phyloP scores from a whole-genome alignment of 208 protist genomes.

The Lotmaria passim region DNA sequence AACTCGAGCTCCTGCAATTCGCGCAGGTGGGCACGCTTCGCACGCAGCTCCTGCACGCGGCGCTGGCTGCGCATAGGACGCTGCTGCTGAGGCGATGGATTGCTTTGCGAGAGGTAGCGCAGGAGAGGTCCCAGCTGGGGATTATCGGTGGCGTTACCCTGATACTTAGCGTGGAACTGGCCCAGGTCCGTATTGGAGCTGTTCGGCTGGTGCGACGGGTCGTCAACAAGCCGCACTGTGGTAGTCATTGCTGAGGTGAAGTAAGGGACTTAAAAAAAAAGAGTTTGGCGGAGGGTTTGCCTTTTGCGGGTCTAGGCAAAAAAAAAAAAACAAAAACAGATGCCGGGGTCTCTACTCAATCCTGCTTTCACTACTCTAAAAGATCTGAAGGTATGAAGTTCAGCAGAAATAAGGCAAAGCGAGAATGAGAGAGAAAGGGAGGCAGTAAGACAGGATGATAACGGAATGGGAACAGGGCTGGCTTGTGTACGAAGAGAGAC shows the following conservation, averaged over 20 bases:
- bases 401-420: too few species aligned
- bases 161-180: slow-evolving; percentile 8
- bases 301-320: not conserved
- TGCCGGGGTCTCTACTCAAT: too few species aligned
- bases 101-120: not conserved
- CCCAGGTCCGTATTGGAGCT: slow-evolving; percentile 1
- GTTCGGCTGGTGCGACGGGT: slow-evolving; percentile 6
- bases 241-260: too few species aligned
- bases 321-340: too few species aligned
- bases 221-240: not conserved
- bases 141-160: not conserved
- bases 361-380: too few species aligned
- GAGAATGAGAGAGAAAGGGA: too few species aligned
- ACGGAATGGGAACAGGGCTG: too few species aligned
- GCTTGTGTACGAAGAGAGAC: too few species aligned
- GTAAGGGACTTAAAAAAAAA: not conserved
- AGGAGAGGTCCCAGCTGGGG: slow-evolving; percentile 1
- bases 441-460: too few species aligned
- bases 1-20: slow-evolving; percentile 7
- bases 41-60: slow-evolving; percentile 4
- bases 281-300: not conserved
- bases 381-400: too few species aligned
- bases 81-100: not conserved
- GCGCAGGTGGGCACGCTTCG: not conserved
- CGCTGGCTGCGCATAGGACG: not conserved